Evolutionary conservation across 75 land plant species (phyloP).

Genomic region (Picea sitchensis): DNA sequence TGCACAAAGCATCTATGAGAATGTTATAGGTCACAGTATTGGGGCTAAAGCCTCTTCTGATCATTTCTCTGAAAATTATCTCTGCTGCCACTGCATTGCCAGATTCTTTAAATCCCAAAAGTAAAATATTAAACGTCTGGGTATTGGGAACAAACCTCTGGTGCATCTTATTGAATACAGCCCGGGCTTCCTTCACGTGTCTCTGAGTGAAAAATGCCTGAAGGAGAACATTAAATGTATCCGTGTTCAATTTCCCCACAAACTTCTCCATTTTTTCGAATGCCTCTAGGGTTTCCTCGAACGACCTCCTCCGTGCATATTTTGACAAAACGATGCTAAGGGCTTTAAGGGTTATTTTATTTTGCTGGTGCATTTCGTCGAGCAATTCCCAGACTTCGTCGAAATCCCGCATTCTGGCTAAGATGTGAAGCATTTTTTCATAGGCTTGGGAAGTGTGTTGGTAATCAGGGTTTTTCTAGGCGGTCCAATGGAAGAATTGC

Average conservation of each 20-base stretch:
- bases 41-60: slow-evolving; percentile 53
- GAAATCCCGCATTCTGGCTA: slow-evolving; percentile 40
- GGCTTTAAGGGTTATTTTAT: slow-evolving; percentile 35
- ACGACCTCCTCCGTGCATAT: slow-evolving; percentile 27
- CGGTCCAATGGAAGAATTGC: slow-evolving; percentile 36
- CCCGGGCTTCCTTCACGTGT: slow-evolving; percentile 47
- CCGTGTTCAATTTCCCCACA: slow-evolving; percentile 25
- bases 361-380: slow-evolving; percentile 10
- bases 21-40: slow-evolving; percentile 48
- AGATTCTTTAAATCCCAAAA: slow-evolving; percentile 56
- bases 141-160: slow-evolving; percentile 27
- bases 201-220: slow-evolving; percentile 45
- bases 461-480: background rate
- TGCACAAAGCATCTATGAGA: slow-evolving; percentile 66
- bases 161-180: slow-evolving; percentile 37
- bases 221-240: slow-evolving; percentile 49
- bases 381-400: slow-evolving; percentile 37
- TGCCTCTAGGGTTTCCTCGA: slow-evolving; percentile 43
- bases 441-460: slow-evolving; percentile 22
- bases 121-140: slow-evolving; percentile 49
- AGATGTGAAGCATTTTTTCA: slow-evolving; percentile 41
- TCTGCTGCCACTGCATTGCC: slow-evolving; percentile 47
- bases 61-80: slow-evolving; percentile 53
- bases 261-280: slow-evolving; percentile 43
- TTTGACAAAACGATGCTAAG: slow-evolving; percentile 42